Conservation (phyloP, 352 stramenopile species). For the Globisporangium nodosum region DNA sequence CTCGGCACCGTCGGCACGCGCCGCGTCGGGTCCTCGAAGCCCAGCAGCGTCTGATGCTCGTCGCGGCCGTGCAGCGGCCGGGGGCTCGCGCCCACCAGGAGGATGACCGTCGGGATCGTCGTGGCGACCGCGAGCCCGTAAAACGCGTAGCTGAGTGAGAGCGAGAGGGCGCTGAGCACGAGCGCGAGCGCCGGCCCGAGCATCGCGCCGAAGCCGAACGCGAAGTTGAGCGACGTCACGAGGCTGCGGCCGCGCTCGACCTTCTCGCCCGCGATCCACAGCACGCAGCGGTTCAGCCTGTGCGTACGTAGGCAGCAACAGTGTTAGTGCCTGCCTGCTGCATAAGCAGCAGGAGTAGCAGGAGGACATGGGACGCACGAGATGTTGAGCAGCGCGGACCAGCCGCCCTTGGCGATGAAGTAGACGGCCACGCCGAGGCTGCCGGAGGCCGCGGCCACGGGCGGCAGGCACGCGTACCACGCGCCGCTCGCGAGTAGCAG, state of each 20-base stretch:
- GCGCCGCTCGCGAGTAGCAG: slow-evolving; percentile 47
- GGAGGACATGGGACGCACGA: slow-evolving; percentile 27
- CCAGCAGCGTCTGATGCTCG: slow-evolving; percentile 56
- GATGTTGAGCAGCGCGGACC: slow-evolving; percentile 73
- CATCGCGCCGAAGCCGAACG: slow-evolving; percentile 58
- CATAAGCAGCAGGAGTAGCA: neutral
- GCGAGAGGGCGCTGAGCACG: slow-evolving; percentile 36
- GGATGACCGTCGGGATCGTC: slow-evolving; percentile 33
- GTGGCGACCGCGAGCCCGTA: slow-evolving; percentile 44
- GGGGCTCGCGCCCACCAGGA: slow-evolving; percentile 35
- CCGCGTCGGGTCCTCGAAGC: slow-evolving; percentile 65
- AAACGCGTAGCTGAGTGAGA: slow-evolving; percentile 55
- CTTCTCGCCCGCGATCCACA: slow-evolving; percentile 67
- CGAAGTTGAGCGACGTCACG: slow-evolving; percentile 69
- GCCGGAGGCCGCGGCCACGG: slow-evolving; percentile 49
- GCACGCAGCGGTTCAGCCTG: slow-evolving; percentile 60
- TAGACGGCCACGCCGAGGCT: slow-evolving; percentile 62
- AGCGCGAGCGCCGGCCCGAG: slow-evolving; percentile 44
- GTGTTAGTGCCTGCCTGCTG: slow-evolving; percentile 2
- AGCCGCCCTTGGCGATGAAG: slow-evolving; percentile 74
- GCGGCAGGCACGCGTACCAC: slow-evolving; percentile 64
- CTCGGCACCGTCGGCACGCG: slow-evolving; percentile 74
- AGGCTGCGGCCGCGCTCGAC: slow-evolving; percentile 63
- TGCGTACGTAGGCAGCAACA: neutral
- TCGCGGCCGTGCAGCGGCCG: slow-evolving; percentile 41